Percentiles rank a stretch among this genome's conserved stretches.
Evolutionary conservation across 2,329 filamentous ascomycete genomes (phyloP).

Genomic region (Colletotrichum musicola): DNA sequence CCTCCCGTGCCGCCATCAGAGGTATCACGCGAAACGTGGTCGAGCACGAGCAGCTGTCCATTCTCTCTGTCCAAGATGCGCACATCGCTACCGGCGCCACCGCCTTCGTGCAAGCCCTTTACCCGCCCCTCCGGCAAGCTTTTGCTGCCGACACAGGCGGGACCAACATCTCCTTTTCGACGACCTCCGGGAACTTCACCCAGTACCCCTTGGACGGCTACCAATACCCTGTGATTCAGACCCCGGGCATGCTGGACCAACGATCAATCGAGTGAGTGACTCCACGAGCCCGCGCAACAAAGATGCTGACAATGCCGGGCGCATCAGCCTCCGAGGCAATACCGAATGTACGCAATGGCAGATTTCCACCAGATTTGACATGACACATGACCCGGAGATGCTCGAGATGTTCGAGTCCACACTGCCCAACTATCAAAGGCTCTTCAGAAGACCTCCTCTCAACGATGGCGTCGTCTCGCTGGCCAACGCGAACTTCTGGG

Average conservation of each 20-base stretch:
- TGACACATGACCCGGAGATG: slow-evolving; percentile 44
- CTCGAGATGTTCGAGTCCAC: slow-evolving; percentile 45
- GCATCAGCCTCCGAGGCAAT: slow-evolving; percentile 53
- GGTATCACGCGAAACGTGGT: slow-evolving; percentile 59
- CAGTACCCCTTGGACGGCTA: slow-evolving; percentile 81
- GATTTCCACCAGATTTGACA: slow-evolving; percentile 45
- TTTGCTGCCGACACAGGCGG: slow-evolving; percentile 54
- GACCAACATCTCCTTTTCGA: slow-evolving; percentile 38
- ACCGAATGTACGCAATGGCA: slow-evolving; percentile 54
- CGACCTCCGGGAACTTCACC: slow-evolving; percentile 67
- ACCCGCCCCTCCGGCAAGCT: slow-evolving; percentile 72
- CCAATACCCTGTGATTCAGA: slow-evolving; percentile 79
- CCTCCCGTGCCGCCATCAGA: slow-evolving; percentile 54
- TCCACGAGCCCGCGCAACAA: background rate
- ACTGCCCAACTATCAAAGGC: slow-evolving; percentile 55
- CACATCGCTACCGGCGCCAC: slow-evolving; percentile 75
- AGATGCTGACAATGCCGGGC: background rate
- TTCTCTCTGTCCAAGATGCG: slow-evolving; percentile 56
- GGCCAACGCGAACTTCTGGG: slow-evolving; percentile 55
- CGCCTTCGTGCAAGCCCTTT: slow-evolving; percentile 87
- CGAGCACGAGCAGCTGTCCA: slow-evolving; percentile 60
- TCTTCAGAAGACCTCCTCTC: slow-evolving; percentile 55
- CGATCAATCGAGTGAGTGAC: slow-evolving; percentile 59
- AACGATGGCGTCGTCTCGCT: slow-evolving; percentile 50
- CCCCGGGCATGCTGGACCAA: slow-evolving; percentile 60